Base-by-base conservation (phyloP, 768 basidiomycete species). In the Trametes cinnabarina region DNA sequence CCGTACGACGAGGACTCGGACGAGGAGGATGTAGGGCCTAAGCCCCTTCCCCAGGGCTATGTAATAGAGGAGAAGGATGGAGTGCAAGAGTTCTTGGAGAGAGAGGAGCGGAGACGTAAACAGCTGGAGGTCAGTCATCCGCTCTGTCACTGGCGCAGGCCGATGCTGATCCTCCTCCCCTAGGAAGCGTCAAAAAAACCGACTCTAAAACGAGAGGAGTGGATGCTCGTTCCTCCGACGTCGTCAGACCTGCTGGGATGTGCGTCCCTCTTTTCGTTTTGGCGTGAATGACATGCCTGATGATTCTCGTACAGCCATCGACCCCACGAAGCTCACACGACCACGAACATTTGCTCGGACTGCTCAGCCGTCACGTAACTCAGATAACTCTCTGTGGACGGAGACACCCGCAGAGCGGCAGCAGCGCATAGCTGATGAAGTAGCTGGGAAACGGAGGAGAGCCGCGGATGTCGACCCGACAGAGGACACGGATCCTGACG, bases 171-270 rank as follows among this genome's bases (percentile, higher is more conserved):
- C n/a, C n/a, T n/a, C 23, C 26, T 19, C 49, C 39, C 47, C 17
- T 41, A 89, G 84, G 93, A 90, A 76, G 88, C 86, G 1, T 74
- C 78, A 11, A 87, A 88, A 65, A 90, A 90, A 11, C 94, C 93
- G 71, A 80, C 82, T 37, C 75, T 85, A 37, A 76, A 92, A 71
- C 84, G 97, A 41, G 92, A 98, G 19, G 94, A 95, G 71, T 99
- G 97, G 97, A 99, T 99, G 97, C 80, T 98, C 43, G 88, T 90
- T 1, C 96, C 96, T 1, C 96, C 97, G 0, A 84, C 87, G 19
- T 82, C 86, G 1, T 86, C 90, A 2, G 90, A 90, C 60, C 72
- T 96, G 12, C 77, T 95, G 4, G 82, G 81, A 46, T 87, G 93
- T 95, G 65, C 61, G 88, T 17, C 32, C 17, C 43, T 23, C 41